phyloP scores from a whole-genome alignment of 352 stramenopile species.

The Globisporangium viniferum region DNA sequence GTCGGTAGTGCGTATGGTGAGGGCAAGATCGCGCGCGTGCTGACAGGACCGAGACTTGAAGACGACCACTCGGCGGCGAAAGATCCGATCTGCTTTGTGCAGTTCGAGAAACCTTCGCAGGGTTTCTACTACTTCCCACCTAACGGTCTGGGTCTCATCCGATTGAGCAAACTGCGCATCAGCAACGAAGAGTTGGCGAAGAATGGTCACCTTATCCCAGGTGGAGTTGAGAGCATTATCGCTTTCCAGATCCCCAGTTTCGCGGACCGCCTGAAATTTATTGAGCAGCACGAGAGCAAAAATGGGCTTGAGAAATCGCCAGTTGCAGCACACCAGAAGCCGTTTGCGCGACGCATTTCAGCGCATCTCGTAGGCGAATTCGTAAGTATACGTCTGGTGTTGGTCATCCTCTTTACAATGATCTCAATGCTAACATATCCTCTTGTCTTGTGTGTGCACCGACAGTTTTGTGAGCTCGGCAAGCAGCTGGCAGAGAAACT shows the following conservation, averaged over 20 bases:
- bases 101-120: constrained; percentile 53
- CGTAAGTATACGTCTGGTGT: constrained; percentile 18
- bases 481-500: constrained; percentile 98
- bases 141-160: constrained; percentile 51
- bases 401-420: neutral
- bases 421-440: neutral
- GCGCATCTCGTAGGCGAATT: constrained; percentile 38
- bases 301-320: neutral
- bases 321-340: neutral
- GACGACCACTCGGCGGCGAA: constrained; percentile 20
- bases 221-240: neutral
- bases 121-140: constrained; percentile 78
- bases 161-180: constrained; percentile 26
- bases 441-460: constrained; percentile 7
- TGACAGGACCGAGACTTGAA: constrained; percentile 19
- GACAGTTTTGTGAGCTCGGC: constrained; percentile 77
- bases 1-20: constrained; percentile 39
- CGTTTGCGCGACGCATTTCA: constrained; percentile 41
- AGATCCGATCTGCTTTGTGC: constrained; percentile 50
- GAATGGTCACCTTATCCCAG: neutral
- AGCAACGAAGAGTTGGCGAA: constrained; percentile 2
- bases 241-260: constrained; percentile 27
- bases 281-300: constrained; percentile 5
- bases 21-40: constrained; percentile 38
- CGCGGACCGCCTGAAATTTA: constrained; percentile 18